phyloP scores from a whole-genome alignment of 352 stramenopile genomes.

The Globisporangium emineosum region DNA sequence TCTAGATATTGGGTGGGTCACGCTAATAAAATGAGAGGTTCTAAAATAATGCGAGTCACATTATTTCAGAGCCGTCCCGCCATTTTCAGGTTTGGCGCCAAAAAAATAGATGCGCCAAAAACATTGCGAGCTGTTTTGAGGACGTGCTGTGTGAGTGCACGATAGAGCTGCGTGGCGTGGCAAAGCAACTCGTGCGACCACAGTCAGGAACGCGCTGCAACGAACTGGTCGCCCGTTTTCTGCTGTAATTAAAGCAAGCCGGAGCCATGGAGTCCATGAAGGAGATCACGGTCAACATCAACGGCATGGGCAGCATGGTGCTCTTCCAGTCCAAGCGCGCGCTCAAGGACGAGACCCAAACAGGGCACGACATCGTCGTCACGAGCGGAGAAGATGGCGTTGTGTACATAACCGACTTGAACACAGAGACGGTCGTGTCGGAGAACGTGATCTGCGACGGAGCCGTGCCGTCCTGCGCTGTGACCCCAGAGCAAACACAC shows the following conservation, averaged over 20 bases:
- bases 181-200: slow-evolving; percentile 1
- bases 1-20: neutral
- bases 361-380: slow-evolving; percentile 51
- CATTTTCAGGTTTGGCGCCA: slow-evolving; percentile 6
- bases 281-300: slow-evolving; percentile 73
- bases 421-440: slow-evolving; percentile 42
- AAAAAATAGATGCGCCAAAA: neutral
- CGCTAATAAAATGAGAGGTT: neutral
- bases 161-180: neutral
- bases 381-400: slow-evolving; percentile 80
- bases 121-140: neutral
- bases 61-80: neutral
- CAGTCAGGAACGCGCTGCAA: neutral
- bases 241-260: neutral
- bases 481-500: slow-evolving; percentile 62
- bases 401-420: slow-evolving; percentile 71
- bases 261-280: slow-evolving; percentile 67
- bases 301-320: slow-evolving; percentile 64
- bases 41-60: neutral
- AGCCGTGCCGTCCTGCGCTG: slow-evolving; percentile 61
- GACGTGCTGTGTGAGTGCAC: neutral
- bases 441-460: slow-evolving; percentile 56
- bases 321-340: slow-evolving; percentile 34
- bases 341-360: slow-evolving; percentile 28
- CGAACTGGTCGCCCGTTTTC: neutral